Evolutionary conservation across 257 asterid genomes (phyloP), one percentile per base, ranked within the genome.

Genomic region (Nicotiana attenuata): DNA sequence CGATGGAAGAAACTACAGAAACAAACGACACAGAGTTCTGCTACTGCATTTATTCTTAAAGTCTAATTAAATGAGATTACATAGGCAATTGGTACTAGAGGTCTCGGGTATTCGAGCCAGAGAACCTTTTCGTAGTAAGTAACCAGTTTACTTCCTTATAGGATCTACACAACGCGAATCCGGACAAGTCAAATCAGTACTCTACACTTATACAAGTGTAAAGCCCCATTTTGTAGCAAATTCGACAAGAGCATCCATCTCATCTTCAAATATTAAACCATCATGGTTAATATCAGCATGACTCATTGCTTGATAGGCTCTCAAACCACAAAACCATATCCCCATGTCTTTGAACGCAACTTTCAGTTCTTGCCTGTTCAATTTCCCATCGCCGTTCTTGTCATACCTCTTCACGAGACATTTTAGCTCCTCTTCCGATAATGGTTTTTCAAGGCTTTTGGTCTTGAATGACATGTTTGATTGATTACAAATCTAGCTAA

Each of bases 321-420:
- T 79, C 84, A 85, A 76, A 4, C 82, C 55, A 7, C 82, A 82
- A 13, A 71, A 10, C 1, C 17, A 17, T 1, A 80, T 38, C 3
- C 88, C 88, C 1, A 85, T 55, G 0, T 35, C 38, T 26, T 24
- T 20, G n/a, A 82, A 83, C 3, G 81, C 88, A 10, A 2, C 82
- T 61, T 59, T 57, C 80, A 85, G 7, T 33, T 85, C 86, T 4
- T 60, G 22, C 81, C 7, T 31, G 56, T 29, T 38, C n/a, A 85
- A 9, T 17, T 65, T 38, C 1, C 77, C 82, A 33, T 83, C 88
- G 0, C 84, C 81, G 6, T 68, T 50, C 31, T 45, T 80, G 80
- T 85, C 88, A 13, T 75, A 45, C 0, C 24, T 17, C 13, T 47
- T 59, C 31, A 85, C 59, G 4, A 78, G 22, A 73, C 61, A 14